Evolutionary conservation across 805 yeast genomes (phyloP).

Genomic region (Lachancea nothofagi): DNA sequence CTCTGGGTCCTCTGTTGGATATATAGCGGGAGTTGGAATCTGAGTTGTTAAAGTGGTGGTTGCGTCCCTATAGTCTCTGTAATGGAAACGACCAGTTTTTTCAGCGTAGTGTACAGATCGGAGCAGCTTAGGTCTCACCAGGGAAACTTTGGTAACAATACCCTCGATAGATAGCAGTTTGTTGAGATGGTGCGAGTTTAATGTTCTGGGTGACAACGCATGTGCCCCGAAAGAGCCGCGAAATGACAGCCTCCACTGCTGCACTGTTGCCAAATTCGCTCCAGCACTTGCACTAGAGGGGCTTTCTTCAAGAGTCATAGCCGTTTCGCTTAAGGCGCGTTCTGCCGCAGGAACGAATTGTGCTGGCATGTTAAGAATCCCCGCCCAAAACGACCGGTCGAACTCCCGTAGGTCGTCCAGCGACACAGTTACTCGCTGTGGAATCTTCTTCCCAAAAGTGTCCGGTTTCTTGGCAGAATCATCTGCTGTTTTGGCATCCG

Average conservation of each 20-base stretch:
- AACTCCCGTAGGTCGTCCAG: conserved; percentile 85
- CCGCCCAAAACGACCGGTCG: conserved; percentile 71
- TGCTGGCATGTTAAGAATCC: conserved; percentile 69
- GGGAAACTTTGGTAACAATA: conserved; percentile 87
- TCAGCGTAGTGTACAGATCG: conserved; percentile 93
- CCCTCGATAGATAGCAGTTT: conserved; percentile 88
- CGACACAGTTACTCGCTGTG: conserved; percentile 58
- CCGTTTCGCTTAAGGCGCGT: conserved; percentile 75
- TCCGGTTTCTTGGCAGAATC: conserved; percentile 10
- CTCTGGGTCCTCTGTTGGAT: conserved; percentile 88
- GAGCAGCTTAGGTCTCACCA: conserved; percentile 87
- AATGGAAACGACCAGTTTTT: conserved; percentile 73
- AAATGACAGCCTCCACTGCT: conserved; percentile 64
- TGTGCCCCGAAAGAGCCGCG: conserved; percentile 90
- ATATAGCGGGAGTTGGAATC: conserved; percentile 66
- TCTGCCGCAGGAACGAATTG: conserved; percentile 88
- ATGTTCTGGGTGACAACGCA: conserved; percentile 80
- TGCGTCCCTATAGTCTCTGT: conserved; percentile 88
- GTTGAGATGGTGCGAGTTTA: conserved; percentile 70
- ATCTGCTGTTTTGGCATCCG: conserved; percentile 11
- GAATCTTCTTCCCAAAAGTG: conserved; percentile 12
- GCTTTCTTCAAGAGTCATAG: conserved; percentile 48
- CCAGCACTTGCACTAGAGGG: conserved; percentile 11
- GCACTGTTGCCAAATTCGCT: conserved; percentile 26
- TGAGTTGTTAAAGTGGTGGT: conserved; percentile 64